A percentile compares a stretch with the other conserved stretches of the same genome.
Evolutionary conservation across 1,284 basidiomycete species (phyloP).

Genomic region (Tremellales sp.): DNA sequence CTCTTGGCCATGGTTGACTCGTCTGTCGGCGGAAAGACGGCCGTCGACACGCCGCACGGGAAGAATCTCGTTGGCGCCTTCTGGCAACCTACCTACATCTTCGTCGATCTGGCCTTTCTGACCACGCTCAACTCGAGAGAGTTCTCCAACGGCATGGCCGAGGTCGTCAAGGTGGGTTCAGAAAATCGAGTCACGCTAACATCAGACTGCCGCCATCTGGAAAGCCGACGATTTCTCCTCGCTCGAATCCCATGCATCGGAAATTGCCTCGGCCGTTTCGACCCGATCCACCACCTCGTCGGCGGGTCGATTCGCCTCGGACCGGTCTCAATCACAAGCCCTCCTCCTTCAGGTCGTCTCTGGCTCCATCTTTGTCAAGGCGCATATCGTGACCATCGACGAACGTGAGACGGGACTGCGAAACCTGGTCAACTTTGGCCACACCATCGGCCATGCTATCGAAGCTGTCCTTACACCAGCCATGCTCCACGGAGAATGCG

Average conservation of each 20-base stretch:
- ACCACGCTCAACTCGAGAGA: conserved; percentile 89
- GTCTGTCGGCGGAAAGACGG: conserved; percentile 95
- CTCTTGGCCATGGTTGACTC: conserved; percentile 98
- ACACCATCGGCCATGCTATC: conserved; percentile 93
- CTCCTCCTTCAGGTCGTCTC: conserved; percentile 71
- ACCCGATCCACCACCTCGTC: conserved; percentile 44
- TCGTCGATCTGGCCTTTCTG: conserved; percentile 95
- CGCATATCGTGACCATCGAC: conserved; percentile 91
- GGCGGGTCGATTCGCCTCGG: conserved; percentile 64
- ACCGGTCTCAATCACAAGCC: conserved; percentile 67
- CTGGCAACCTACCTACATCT: conserved; percentile 96
- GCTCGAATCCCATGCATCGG: conserved; percentile 75
- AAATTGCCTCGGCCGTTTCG: conserved; percentile 78
- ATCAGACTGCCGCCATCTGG: conserved; percentile 92
- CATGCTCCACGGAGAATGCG: conserved; percentile 89
- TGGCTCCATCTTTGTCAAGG: conserved; percentile 84
- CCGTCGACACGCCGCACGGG: conserved; percentile 92
- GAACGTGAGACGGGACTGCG: conserved; percentile 91
- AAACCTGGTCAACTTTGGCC: conserved; percentile 96
- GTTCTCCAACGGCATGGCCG: conserved; percentile 98
- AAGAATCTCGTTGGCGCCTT: conserved; percentile 99
- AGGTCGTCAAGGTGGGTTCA: conserved; percentile 81
- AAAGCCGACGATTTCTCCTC: conserved; percentile 78
- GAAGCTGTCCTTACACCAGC: conserved; percentile 87
- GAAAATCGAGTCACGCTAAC: background rate